phyloP scores from a whole-genome alignment of 208 protist species.

The Leishmania martiniquensis region DNA sequence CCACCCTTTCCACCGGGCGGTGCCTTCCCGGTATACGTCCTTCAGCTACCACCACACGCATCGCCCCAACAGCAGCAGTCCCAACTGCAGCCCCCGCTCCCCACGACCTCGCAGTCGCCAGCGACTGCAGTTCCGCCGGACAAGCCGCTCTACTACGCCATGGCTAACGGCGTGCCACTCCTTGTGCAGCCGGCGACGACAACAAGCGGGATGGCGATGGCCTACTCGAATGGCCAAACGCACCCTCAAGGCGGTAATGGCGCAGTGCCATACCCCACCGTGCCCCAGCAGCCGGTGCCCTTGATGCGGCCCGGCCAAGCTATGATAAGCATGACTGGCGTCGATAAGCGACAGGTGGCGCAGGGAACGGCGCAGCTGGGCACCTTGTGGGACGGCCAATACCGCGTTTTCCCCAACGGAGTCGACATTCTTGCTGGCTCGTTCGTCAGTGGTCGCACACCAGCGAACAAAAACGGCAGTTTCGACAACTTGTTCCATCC shows the following conservation, averaged over 20 bases:
- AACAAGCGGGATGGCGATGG: constrained; percentile 19
- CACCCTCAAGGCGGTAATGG: constrained; percentile 3
- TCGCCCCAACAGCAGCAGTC: constrained; percentile 13
- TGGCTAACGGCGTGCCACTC: constrained; percentile 25
- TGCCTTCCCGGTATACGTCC: constrained; percentile 1
- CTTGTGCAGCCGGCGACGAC: constrained; percentile 23
- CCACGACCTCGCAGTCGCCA: not conserved
- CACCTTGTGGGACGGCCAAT: not conserved
- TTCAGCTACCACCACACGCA: not conserved
- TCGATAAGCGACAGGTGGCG: not conserved
- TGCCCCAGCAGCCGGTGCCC: not conserved
- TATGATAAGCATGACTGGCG: not conserved
- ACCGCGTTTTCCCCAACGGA: not conserved
- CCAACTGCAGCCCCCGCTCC: not conserved
- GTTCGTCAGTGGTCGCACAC: not conserved
- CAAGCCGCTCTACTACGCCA: constrained; percentile 31
- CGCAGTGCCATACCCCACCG: not conserved
- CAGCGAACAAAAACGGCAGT: constrained; percentile 1
- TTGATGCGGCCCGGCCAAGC: not conserved
- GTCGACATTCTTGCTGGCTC: not conserved
- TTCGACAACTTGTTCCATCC: constrained; percentile 2
- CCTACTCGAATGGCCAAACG: constrained; percentile 11
- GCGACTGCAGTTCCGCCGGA: not conserved
- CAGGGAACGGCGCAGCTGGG: constrained; percentile 1
- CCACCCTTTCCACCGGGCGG: not conserved